Evolutionary conservation across 768 basidiomycete species (phyloP).

Genomic region (Hirschioporus abietinus): DNA sequence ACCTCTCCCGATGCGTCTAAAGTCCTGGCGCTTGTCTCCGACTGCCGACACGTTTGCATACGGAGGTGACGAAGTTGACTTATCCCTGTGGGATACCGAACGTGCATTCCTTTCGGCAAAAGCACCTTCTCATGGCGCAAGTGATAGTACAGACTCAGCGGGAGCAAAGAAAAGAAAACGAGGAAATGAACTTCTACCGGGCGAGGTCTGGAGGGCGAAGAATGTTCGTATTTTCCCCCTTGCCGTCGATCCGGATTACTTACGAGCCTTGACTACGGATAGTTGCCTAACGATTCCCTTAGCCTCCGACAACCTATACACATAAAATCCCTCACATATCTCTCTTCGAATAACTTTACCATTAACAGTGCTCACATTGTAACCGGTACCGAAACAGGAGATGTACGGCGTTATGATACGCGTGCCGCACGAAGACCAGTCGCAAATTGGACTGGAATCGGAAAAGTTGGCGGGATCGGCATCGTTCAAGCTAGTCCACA

Average conservation of each 20-base stretch:
- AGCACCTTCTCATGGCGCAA: slow-evolving; percentile 9
- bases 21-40: slow-evolving; percentile 56
- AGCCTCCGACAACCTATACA: slow-evolving; percentile 75
- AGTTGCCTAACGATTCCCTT: slow-evolving; percentile 72
- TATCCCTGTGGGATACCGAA: slow-evolving; percentile 77
- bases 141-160: slow-evolving; percentile 11
- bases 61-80: slow-evolving; percentile 81
- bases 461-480: slow-evolving; percentile 57
- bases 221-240: slow-evolving; percentile 43
- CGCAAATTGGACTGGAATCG: slow-evolving; percentile 57
- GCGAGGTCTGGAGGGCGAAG: slow-evolving; percentile 80
- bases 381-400: slow-evolving; percentile 70
- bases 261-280: not conserved
- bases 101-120: slow-evolving; percentile 34
- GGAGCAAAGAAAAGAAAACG: slow-evolving; percentile 55
- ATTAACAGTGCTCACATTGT: slow-evolving; percentile 42
- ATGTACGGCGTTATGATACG: slow-evolving; percentile 74
- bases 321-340: slow-evolving; percentile 61
- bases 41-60: slow-evolving; percentile 61
- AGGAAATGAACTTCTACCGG: slow-evolving; percentile 51
- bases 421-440: slow-evolving; percentile 63
- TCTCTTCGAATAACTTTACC: slow-evolving; percentile 31
- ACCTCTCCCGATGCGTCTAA: slow-evolving; percentile 63
- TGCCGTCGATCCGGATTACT: not conserved
- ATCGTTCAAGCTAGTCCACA: slow-evolving; percentile 50